Evolutionary conservation across 2,329 filamentous ascomycete species (phyloP), one percentile per base, ranked within the genome.

Genomic region (Cryoendolithus antarcticus): DNA sequence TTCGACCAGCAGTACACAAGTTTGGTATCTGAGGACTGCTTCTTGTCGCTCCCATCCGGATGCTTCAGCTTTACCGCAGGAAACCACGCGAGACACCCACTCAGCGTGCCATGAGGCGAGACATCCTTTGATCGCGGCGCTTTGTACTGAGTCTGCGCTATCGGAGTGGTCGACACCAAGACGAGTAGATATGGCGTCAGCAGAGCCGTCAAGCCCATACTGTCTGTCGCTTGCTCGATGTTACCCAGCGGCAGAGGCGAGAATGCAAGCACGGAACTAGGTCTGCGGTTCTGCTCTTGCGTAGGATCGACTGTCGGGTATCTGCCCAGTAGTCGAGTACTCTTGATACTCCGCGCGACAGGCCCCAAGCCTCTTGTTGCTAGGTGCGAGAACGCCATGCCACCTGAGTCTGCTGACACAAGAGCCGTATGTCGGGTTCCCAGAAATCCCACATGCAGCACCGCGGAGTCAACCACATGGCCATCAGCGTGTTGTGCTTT

Each of bases 1-100:
- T 96, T 96, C 2, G 91, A 96, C 91, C 91, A 98, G 61, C 88
- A 95, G 63, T 98, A 98, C 1, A 85, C 89, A 11, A 98, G 72
- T 60, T 98, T 96, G 30, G 81, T 82, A 54, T 79, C 81, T 11
- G 84, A 88, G 6, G 80, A 70, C 15, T 43, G 45, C 51, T 77
- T 81, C 4, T 76, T 77, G 1, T 74, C 76, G 34, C 74, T 70
- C 11, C 47, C 44, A 29, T 45, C 52, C 1, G 74, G 66, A 10
- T 76, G 74, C 60, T 96, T 96, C 32, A 98, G 67, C 55, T 84
- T 91, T 33, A 98, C 91, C 2, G 88, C 86, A 2, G 91, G 91
- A 56, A 98, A 98, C 91, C 91, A 98, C 27, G 91, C 86, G 36
- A 98, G 63, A 51, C 89, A 94, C 2, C 89, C 93, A 36, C 84